phyloP scores from a whole-genome alignment of 1,139 yeast species.

The Oligophagozyma castellii region DNA sequence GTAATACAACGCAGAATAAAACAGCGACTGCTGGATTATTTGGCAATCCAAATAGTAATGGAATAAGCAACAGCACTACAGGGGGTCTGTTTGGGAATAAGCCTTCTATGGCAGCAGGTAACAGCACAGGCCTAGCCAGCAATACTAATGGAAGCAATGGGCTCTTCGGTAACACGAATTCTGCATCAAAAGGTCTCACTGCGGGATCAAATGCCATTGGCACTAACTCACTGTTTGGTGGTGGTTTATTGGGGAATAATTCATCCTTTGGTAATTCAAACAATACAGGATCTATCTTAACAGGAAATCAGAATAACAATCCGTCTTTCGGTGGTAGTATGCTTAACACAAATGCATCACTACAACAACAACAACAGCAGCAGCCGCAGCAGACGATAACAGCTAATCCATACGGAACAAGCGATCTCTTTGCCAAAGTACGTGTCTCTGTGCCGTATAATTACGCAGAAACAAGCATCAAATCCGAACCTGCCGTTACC shows the following conservation, averaged over 20 bases:
- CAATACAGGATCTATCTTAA: too few species aligned
- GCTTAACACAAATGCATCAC: constrained; percentile 1
- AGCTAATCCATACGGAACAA: constrained; percentile 58
- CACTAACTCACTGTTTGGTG: constrained; percentile 12
- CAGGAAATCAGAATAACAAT: not conserved
- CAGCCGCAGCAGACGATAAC: constrained; percentile 15
- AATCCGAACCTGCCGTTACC: too few species aligned
- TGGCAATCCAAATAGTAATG: constrained; percentile 16
- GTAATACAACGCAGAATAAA: constrained; percentile 5
- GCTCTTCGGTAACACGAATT: too few species aligned
- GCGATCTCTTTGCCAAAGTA: constrained; percentile 40
- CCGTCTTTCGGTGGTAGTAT: not conserved
- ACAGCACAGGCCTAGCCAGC: constrained; percentile 21
- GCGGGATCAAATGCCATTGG: constrained; percentile 3
- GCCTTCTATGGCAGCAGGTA: constrained; percentile 16
- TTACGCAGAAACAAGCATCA: constrained; percentile 23
- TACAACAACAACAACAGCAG: constrained; percentile 12
- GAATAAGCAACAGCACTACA: constrained; percentile 3
- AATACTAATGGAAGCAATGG: constrained; percentile 6
- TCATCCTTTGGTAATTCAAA: too few species aligned
- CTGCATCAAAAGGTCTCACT: too few species aligned
- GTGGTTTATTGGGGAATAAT: constrained; percentile 28
- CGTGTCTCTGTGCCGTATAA: constrained; percentile 18
- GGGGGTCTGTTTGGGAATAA: constrained; percentile 23
- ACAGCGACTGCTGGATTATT: constrained; percentile 1